These are phyloP conservation scores for Claviceps fusiformis DNA, from an alignment of 2,329 filamentous ascomycete species.

Conservation along the genomic window DNA sequence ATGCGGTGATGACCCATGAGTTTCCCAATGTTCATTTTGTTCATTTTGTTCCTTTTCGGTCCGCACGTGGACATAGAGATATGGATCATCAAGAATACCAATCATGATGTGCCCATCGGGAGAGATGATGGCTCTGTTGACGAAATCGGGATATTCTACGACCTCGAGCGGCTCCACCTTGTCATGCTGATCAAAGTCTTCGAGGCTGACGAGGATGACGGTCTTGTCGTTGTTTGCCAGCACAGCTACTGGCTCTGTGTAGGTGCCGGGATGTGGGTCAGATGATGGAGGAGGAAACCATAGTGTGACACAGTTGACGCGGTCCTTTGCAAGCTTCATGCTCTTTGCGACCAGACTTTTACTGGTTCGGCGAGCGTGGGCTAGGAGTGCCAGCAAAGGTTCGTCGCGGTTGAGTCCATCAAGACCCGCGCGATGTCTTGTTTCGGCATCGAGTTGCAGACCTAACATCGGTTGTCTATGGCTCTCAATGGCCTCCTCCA, in stretches of 20 bases:
- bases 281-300: conserved; percentile 41
- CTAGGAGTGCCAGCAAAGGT: conserved; percentile 21
- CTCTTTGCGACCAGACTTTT: conserved; percentile 36
- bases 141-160: conserved; percentile 65
- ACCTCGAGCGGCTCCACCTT: conserved; percentile 48
- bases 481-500: conserved; percentile 29
- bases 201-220: conserved; percentile 69
- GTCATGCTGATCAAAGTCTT: conserved; percentile 35
- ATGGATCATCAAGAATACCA: conserved; percentile 77
- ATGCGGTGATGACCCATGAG: conserved; percentile 11
- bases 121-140: conserved; percentile 91
- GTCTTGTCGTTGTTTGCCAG: conserved; percentile 87
- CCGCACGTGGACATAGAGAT: conserved; percentile 68
- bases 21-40: no score
- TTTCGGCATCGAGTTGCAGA: conserved; percentile 10
- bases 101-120: conserved; percentile 71
- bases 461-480: conserved; percentile 12
- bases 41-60: conserved; percentile 22
- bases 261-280: conserved; percentile 22
- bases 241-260: conserved; percentile 47
- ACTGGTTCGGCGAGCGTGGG: conserved; percentile 24
- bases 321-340: conserved; percentile 41
- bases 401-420: conserved; percentile 21
- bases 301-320: conserved; percentile 54
- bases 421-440: conserved; percentile 17